These are phyloP conservation scores for Ulota crispa DNA, from an alignment of 225 moss, liverwort and hornwort species.

Conservation along the genomic window DNA sequence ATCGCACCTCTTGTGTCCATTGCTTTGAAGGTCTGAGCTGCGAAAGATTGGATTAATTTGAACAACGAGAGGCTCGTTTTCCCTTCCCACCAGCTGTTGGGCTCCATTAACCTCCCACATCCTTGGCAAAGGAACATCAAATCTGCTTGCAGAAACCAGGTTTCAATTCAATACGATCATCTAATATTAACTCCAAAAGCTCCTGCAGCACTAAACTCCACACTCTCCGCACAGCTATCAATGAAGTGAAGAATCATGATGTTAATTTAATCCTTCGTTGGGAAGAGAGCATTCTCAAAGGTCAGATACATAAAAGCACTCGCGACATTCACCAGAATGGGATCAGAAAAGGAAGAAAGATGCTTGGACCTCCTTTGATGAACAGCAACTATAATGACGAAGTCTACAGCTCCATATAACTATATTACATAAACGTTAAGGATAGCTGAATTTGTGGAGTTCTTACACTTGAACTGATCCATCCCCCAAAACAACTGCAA, in stretches of 20 bases:
- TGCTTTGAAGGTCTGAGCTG: slow-evolving; percentile 72
- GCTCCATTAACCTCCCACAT: slow-evolving; percentile 44
- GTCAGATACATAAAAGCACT: neutral
- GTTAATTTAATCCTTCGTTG: neutral
- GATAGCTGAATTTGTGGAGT: slow-evolving; percentile 8
- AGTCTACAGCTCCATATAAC: neutral
- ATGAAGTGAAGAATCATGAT: neutral
- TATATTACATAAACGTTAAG: neutral
- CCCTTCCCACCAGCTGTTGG: slow-evolving; percentile 21
- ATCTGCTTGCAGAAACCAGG: slow-evolving; percentile 48
- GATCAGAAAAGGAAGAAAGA: neutral
- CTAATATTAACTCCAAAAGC: neutral
- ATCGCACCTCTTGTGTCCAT: slow-evolving; percentile 81
- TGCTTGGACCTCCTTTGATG: neutral
- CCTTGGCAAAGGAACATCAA: slow-evolving; percentile 86
- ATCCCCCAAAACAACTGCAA: slow-evolving; percentile 82
- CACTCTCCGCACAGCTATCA: neutral
- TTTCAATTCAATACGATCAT: neutral
- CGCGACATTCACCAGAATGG: neutral
- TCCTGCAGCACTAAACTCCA: slow-evolving; percentile 4
- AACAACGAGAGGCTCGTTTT: slow-evolving; percentile 36
- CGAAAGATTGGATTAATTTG: slow-evolving; percentile 66
- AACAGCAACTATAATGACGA: neutral
- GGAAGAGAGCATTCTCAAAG: neutral
- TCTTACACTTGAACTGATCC: slow-evolving; percentile 97